These are phyloP conservation scores for Blastomyces silverae DNA, from an alignment of 2,329 filamentous ascomycete species.

Conservation along the genomic window DNA sequence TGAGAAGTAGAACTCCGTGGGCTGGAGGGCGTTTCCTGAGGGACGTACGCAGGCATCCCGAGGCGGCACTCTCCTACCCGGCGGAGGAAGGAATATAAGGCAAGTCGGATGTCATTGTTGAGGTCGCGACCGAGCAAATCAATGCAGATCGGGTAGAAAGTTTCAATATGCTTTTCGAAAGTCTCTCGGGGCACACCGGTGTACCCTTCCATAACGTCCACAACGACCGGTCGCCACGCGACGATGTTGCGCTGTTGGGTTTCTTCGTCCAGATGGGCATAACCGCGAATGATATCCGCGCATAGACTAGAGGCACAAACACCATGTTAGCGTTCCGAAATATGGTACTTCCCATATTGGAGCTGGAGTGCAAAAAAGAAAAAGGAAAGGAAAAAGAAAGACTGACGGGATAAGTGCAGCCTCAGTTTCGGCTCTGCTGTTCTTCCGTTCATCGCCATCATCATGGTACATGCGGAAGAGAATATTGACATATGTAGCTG, in stretches of 20 bases:
- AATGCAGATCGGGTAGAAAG: slow-evolving; percentile 80
- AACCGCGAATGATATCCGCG: slow-evolving; percentile 84
- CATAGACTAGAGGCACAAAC: slow-evolving; percentile 54
- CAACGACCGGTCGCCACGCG: slow-evolving; percentile 94
- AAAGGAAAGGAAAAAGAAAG: background rate
- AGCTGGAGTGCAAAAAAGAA: background rate
- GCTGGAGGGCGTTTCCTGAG: slow-evolving; percentile 28
- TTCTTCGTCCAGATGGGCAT: slow-evolving; percentile 83
- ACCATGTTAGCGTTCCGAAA: slow-evolving; percentile 22
- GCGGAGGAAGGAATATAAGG: slow-evolving; percentile 68
- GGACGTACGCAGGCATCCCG: slow-evolving; percentile 37
- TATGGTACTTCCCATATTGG: slow-evolving; percentile 2
- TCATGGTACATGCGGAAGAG: slow-evolving; percentile 97
- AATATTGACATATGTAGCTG: slow-evolving; percentile 91
- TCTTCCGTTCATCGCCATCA: slow-evolving; percentile 70
- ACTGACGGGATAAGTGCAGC: slow-evolving; percentile 74
- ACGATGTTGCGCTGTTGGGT: slow-evolving; percentile 95
- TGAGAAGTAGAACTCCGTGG: slow-evolving; percentile 36
- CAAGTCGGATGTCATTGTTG: slow-evolving; percentile 67
- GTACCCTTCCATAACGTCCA: slow-evolving; percentile 93
- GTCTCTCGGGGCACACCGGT: slow-evolving; percentile 71
- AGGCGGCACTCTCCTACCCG: slow-evolving; percentile 71
- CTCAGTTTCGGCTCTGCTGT: slow-evolving; percentile 76
- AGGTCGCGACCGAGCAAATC: slow-evolving; percentile 79
- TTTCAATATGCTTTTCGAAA: slow-evolving; percentile 70